Evolutionary conservation across 2,329 filamentous ascomycete genomes (phyloP).

Genomic region (Sodiomyces alkalinus): DNA sequence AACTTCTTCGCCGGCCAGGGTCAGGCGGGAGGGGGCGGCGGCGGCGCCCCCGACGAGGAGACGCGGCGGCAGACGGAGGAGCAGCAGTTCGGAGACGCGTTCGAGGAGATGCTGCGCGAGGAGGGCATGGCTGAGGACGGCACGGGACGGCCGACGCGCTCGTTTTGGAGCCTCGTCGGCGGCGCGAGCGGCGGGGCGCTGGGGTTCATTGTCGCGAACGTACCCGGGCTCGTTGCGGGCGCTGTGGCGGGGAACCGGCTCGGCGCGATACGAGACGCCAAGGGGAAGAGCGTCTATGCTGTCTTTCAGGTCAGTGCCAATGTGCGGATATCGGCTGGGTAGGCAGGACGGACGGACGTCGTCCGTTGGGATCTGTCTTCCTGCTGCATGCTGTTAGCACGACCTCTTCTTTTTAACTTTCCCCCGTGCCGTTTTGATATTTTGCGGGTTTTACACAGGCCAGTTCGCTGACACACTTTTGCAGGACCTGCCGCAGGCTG

Average conservation of each 20-base stretch:
- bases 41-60: slow-evolving; percentile 20
- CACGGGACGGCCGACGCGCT: slow-evolving; percentile 43
- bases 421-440: not conserved
- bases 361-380: slow-evolving; percentile 1
- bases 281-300: slow-evolving; percentile 86
- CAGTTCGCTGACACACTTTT: too few relatives aligned
- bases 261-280: slow-evolving; percentile 78
- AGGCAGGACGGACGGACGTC: slow-evolving; percentile 3
- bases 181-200: slow-evolving; percentile 77
- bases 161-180: slow-evolving; percentile 79
- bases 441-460: too few relatives aligned
- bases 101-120: slow-evolving; percentile 83
- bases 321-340: slow-evolving; percentile 5
- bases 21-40: slow-evolving; percentile 7
- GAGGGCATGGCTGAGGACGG: slow-evolving; percentile 65
- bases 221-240: slow-evolving; percentile 77
- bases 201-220: slow-evolving; percentile 89
- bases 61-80: slow-evolving; percentile 44
- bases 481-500: slow-evolving; percentile 66
- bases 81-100: slow-evolving; percentile 74
- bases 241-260: slow-evolving; percentile 84
- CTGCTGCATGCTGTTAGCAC: not conserved
- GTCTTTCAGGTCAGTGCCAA: slow-evolving; percentile 51
- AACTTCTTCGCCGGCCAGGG: slow-evolving; percentile 33
- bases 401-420: not conserved